Base-by-base conservation (phyloP, 306 rosid genomes). In the Quercus glauca region DNA sequence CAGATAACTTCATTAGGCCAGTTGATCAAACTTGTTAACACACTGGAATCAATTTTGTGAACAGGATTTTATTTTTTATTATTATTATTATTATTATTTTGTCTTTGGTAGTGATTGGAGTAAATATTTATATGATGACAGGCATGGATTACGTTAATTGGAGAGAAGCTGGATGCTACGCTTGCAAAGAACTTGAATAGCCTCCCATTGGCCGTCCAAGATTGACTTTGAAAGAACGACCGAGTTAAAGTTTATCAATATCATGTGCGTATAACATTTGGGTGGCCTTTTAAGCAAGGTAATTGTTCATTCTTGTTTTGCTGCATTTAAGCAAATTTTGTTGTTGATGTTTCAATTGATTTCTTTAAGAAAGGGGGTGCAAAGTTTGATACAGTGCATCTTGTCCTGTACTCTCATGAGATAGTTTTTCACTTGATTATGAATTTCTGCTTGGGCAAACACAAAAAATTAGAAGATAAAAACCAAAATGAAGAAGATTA, bases 91-190 rank as follows among this genome's bases (percentile, higher is more conserved):
- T 37, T 35, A 6, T 37, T 65, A 14, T 15, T 15, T 20, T 26
- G 45, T 26, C 41, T 37, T n/a, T 10, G 8, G 0, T 20, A 35
- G 13, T 18, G 20, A 9, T 20, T 71, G 4, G 31, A 41, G 49
- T 76, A 69, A 80, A 55, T 53, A 75, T 75, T 64, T 6, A 76
- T 35, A 43, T 55, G 52, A 19, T 74, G 43, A 78, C 83, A 85
- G 90, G 85, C 88, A 57, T 87, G 92, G 87, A 87, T 85, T 83
- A 72, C 92, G 33, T 77, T 89, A 43, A 86, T 83, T 73, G 92
- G 88, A 78, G 92, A 87, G 75, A 89, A 89, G 83, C 84, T 92
- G 88, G 97, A 94, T 84, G 84, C 94, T 28, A 90, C 94, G 11
- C 87, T 89, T 61, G 71, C 86, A 69, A 90, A 87, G 78, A 76